Evolutionary conservation across 1,284 basidiomycete genomes (phyloP).

Genomic region (Sporisorium sorghi): DNA sequence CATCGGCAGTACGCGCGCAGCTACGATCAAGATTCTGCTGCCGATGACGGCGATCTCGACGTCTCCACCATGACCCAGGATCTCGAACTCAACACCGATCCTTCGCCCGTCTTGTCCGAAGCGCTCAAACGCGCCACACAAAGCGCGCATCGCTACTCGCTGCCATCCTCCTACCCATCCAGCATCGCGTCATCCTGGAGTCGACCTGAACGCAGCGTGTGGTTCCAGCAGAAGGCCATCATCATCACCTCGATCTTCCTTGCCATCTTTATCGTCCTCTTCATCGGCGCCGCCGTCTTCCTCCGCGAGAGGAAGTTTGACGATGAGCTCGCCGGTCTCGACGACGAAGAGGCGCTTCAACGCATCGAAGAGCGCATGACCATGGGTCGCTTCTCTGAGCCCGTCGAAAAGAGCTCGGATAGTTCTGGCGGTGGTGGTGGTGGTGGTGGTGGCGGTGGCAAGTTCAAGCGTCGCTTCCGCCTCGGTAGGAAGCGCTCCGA

Average conservation of each 20-base stretch:
- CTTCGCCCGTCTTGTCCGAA: neutral
- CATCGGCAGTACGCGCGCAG: conserved; percentile 34
- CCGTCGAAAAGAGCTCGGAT: conserved; percentile 23
- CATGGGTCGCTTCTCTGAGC: conserved; percentile 30
- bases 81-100: conserved; percentile 5
- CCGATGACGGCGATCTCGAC: conserved; percentile 29
- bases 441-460: conserved; percentile 5
- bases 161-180: conserved; percentile 54
- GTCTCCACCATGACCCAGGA: conserved; percentile 4
- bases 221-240: conserved; percentile 66
- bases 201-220: conserved; percentile 53
- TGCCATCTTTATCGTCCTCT: conserved; percentile 68
- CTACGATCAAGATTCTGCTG: conserved; percentile 23
- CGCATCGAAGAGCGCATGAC: conserved; percentile 49
- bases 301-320: conserved; percentile 60
- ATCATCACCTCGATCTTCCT: conserved; percentile 67
- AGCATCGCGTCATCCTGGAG: conserved; percentile 58
- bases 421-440: neutral
- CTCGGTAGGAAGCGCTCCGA: conserved; percentile 28
- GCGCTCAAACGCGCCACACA: conserved; percentile 6
- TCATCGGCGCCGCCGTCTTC: conserved; percentile 66
- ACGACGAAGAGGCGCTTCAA: conserved; percentile 53
- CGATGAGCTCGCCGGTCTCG: conserved; percentile 43
- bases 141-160: conserved; percentile 31
- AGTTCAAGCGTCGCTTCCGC: conserved; percentile 28